phyloP scores from a whole-genome alignment of 164 flowering plant species.

The Nelumbo lutea region DNA sequence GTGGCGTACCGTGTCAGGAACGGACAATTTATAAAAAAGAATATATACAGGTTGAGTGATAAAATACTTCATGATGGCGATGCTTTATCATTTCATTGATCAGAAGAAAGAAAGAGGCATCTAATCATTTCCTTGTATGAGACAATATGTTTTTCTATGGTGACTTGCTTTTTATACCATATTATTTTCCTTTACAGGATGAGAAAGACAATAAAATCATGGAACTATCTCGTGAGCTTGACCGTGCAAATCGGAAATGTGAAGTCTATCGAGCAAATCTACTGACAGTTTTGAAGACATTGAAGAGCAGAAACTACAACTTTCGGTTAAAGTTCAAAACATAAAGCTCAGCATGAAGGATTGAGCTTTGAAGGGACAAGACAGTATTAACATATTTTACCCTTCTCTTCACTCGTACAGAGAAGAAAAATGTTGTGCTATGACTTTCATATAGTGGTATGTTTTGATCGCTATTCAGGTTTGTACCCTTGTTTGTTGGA shows the following conservation, averaged over 20 bases:
- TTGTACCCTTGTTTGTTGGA: no score
- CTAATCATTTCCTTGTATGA: background rate
- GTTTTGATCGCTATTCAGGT: no score
- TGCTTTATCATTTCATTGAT: no score
- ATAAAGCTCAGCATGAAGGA: slow-evolving; percentile 29
- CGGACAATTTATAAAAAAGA: no score
- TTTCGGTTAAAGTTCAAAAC: slow-evolving; percentile 30
- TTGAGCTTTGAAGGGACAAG: background rate
- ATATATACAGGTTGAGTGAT: no score
- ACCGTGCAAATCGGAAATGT: slow-evolving; percentile 8
- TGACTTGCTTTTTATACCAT: background rate
- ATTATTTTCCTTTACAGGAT: background rate
- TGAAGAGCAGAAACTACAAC: slow-evolving; percentile 34
- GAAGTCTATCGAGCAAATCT: slow-evolving; percentile 26
- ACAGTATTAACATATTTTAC: background rate
- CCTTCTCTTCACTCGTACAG: no score
- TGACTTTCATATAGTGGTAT: no score
- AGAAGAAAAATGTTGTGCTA: no score
- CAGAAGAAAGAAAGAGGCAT: no score
- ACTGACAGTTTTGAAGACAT: slow-evolving; percentile 27
- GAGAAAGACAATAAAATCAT: background rate
- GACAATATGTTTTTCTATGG: background rate
- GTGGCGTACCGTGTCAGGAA: no score
- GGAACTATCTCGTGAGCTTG: background rate
- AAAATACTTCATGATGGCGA: no score